Evolutionary conservation across 805 yeast genomes (phyloP).

Genomic region (Candida berthetii): DNA sequence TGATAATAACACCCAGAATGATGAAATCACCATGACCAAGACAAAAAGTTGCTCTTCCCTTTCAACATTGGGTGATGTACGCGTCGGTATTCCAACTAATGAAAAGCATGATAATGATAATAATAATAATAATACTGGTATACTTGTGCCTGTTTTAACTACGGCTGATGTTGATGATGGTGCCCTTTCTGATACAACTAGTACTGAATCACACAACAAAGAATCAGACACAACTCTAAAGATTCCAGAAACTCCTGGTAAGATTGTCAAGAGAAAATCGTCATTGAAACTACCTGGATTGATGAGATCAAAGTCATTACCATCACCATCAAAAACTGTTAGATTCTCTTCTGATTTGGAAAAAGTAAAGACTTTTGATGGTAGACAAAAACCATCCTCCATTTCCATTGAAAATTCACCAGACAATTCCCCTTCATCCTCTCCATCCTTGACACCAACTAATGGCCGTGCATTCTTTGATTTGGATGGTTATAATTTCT

Average conservation of each 20-base stretch:
- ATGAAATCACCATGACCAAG: too few relatives aligned
- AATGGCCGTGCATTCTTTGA: slow-evolving; percentile 19
- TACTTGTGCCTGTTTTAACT: not conserved
- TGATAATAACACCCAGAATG: not conserved
- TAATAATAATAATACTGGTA: too few relatives aligned
- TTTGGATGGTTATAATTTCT: slow-evolving; percentile 4
- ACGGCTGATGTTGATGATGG: not conserved
- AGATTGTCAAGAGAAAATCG: slow-evolving; percentile 20
- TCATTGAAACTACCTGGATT: slow-evolving; percentile 41
- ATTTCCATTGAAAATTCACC: slow-evolving; percentile 58
- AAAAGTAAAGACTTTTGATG: slow-evolving; percentile 59
- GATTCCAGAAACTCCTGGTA: too few relatives aligned
- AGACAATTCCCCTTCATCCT: slow-evolving; percentile 11
- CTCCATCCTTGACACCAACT: not conserved
- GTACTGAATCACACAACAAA: not conserved
- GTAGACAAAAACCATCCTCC: slow-evolving; percentile 52
- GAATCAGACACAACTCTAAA: not conserved
- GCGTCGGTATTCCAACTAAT: too few relatives aligned
- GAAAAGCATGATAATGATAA: too few relatives aligned
- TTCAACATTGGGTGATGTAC: too few relatives aligned
- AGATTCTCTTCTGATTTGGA: slow-evolving; percentile 57
- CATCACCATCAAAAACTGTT: slow-evolving; percentile 45
- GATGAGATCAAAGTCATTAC: slow-evolving; percentile 40
- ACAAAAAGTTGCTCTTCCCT: not conserved
- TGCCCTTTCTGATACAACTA: not conserved